These are phyloP conservation scores for Leptodontidium sp. DNA, from an alignment of 2,329 filamentous ascomycete species.

Conservation along the genomic window DNA sequence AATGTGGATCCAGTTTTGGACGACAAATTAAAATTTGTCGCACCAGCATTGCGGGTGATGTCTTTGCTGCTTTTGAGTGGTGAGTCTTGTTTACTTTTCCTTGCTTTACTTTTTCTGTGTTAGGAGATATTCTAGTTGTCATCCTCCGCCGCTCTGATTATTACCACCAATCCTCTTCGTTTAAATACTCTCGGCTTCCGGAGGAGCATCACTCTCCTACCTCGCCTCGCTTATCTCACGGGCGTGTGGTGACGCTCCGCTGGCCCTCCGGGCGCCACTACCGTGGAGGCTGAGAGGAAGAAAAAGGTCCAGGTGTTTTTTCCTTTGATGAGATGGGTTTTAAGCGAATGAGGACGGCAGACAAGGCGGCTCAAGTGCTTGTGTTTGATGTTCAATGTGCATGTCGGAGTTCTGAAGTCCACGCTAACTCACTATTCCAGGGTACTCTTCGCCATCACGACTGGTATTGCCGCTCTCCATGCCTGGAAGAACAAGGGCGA, in stretches of 20 bases:
- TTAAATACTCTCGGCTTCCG: too few relatives aligned
- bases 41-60: conserved; percentile 50
- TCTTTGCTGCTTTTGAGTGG: conserved; percentile 58
- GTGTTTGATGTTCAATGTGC: neutral
- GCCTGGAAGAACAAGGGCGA: conserved; percentile 50
- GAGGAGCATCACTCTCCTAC: too few relatives aligned
- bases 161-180: too few relatives aligned
- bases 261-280: too few relatives aligned
- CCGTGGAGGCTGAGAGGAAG: too few relatives aligned
- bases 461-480: conserved; percentile 56
- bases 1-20: conserved; percentile 55
- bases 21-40: conserved; percentile 34
- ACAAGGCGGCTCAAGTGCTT: too few relatives aligned
- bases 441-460: conserved; percentile 60
- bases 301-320: neutral
- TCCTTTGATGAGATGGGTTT: too few relatives aligned
- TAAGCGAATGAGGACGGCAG: too few relatives aligned
- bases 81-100: conserved; percentile 39
- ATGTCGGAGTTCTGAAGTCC: neutral
- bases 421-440: conserved; percentile 43
- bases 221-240: neutral
- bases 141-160: too few relatives aligned
- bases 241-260: neutral
- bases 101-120: too few relatives aligned
- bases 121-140: too few relatives aligned